Evolutionary conservation across 441 rosid species (phyloP).

Genomic region (Gossypium laxum): DNA sequence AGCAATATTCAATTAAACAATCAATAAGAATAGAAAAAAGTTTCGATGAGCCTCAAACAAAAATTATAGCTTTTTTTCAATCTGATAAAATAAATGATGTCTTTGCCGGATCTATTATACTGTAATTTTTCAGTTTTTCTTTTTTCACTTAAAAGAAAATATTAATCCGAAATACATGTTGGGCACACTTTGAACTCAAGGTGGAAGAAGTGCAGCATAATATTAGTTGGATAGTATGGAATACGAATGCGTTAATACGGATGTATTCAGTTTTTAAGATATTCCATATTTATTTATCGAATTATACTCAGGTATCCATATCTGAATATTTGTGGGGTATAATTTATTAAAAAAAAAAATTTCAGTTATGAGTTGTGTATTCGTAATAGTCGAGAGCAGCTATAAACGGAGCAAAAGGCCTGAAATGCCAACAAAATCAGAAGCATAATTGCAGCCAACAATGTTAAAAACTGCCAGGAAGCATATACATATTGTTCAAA

Average conservation of each 20-base stretch:
- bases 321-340: no score
- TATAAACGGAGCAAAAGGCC: slow-evolving; percentile 31
- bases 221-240: no score
- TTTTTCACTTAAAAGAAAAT: no score
- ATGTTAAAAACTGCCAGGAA: slow-evolving; percentile 61
- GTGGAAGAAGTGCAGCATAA: no score
- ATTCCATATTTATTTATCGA: no score
- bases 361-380: background rate
- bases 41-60: background rate
- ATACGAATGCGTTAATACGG: no score
- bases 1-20: background rate
- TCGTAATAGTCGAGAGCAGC: background rate
- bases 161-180: background rate
- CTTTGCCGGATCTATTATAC: no score
- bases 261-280: no score
- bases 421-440: slow-evolving; percentile 39
- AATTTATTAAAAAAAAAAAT: background rate
- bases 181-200: background rate
- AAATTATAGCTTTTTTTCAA: no score
- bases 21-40: background rate
- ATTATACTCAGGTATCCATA: no score
- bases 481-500: slow-evolving; percentile 36
- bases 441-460: slow-evolving; percentile 35
- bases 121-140: no score
- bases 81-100: no score